Evolutionary conservation across 768 basidiomycete species (phyloP), one percentile per base, ranked within the genome.

Genomic region (Boletus reticulatus): DNA sequence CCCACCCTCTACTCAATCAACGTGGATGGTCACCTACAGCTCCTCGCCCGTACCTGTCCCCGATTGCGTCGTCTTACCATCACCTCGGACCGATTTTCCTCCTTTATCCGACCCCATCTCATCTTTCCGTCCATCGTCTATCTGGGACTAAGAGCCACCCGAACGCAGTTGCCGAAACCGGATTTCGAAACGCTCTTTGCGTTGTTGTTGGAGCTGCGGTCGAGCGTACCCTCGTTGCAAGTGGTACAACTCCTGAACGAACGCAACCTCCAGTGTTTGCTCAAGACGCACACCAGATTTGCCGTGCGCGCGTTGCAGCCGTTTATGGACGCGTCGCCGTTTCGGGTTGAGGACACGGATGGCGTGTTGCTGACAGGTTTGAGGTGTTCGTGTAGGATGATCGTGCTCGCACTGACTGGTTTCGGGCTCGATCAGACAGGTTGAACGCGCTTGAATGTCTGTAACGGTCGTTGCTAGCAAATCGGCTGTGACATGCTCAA

Each of bases 321-420:
- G 5, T 56, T 57, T 38, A 32, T 52, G 27, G 55, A 22, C 1
- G 52, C 20, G 4, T 1, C 43, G 8, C 9, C 48, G 2, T 56
- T 69, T 29, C 67, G 65, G 14, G 3, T 69, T 11, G 67, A 71
- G 50, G 69, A 71, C 46, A 14, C 44, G 19, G 53, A 63, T 0
- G 61, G 69, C 0, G 22, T 55, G 43, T 52, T 62, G 19, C 36
- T 71, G 20, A 58, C 48, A 67, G 67, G 67, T 70, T 37, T 10
- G 62, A 12, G 19, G 1, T 16, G 7, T 1, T 10, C 13, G 13
- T 36, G 8, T 41, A 36, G 12, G 13, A 14, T 49, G 17, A 8
- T 16, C 17, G 5, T 47, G 12, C 19, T 36, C 38, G 20, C 19
- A 44, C 31, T 62, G 32, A 62, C 17, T 8, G 1, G 29, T 14